Evolutionary conservation across 2,329 filamentous ascomycete genomes (phyloP).

Genomic region (Aschersonia sp.): DNA sequence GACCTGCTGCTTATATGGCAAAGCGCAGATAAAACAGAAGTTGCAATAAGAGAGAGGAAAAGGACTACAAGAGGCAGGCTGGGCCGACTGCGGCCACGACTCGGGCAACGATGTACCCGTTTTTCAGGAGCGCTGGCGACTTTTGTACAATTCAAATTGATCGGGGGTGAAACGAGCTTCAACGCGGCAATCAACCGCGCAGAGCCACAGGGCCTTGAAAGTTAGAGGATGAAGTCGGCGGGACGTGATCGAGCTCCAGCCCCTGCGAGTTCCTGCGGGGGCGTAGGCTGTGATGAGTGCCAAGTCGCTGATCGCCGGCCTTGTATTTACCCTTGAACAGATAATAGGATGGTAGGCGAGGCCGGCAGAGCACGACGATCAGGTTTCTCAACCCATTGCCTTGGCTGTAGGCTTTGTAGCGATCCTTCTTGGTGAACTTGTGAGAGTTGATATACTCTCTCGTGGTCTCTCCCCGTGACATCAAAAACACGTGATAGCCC

Average conservation of each 20-base stretch:
- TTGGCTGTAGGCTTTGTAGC: constrained; percentile 82
- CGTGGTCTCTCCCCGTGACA: constrained; percentile 84
- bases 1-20: neutral
- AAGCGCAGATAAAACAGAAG: neutral
- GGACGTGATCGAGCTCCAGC: constrained; percentile 62
- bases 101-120: too few relatives aligned
- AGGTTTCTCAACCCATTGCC: constrained; percentile 64
- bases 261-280: constrained; percentile 36
- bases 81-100: too few relatives aligned
- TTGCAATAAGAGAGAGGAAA: neutral
- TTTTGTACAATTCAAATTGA: too few relatives aligned
- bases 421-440: constrained; percentile 85
- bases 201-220: constrained; percentile 41
- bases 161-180: too few relatives aligned
- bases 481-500: constrained; percentile 83
- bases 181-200: constrained; percentile 16
- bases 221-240: constrained; percentile 20
- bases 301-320: constrained; percentile 75
- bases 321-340: constrained; percentile 67
- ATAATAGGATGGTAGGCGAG: constrained; percentile 77
- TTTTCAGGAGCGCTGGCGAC: too few relatives aligned
- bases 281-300: constrained; percentile 24
- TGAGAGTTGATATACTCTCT: constrained; percentile 92
- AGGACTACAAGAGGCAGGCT: neutral
- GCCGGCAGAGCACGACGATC: constrained; percentile 65